Base-by-base conservation (phyloP, 495 filamentous ascomycete genomes). In the Hyaloscypha finlandica region DNA sequence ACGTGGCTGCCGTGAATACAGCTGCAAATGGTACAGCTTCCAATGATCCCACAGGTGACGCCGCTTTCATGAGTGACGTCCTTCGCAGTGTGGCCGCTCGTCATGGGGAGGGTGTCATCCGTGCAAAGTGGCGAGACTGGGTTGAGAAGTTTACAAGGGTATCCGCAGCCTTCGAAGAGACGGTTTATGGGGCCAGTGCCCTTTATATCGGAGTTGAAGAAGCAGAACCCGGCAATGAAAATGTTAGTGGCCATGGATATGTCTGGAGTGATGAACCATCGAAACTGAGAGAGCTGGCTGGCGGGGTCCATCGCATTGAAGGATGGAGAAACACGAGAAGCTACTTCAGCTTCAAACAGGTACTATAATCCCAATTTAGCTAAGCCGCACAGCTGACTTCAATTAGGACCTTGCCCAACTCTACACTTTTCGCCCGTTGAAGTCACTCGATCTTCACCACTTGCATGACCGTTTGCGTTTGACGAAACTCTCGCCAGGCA, bases 291-390 rank as follows among this genome's bases (percentile, higher is more conserved):
- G 96, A 98, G 77, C 83, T 99, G 30, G 88, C 91, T 8, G 94
- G 92, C 2, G 96, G 94, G 33, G 92, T 96, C 37, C 90, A 89
- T 63, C 82, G 95, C 52, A 96, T 99, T 54, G 96, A 98, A 75
- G 95, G 93, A 48, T 99, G 95, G 95, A 84, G 96, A 63, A 93
- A 90, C 61, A 98, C 95, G 2, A 84, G 95, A 67, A 96, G 91
- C 70, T 99, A 98, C 74, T 97, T 96, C 77, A 92, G 89, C 52
- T 97, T 92, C 75, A 94, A 97, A 68, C 92, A 96, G 79, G 95
- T 86, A 77, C 67, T 77, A 58, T 42, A 25, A 19, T 39, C 0
- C 56, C 22, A 22, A 29, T 25, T 53, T 31, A 45, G 20, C 61
- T 39, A 5, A n/a, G 33, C 16, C 11, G 30, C 52, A 37, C 20